Evolutionary conservation across 2,329 filamentous ascomycete species (phyloP), one percentile per base, ranked within the genome.

Genomic region (Trichophyton verrucosum): DNA sequence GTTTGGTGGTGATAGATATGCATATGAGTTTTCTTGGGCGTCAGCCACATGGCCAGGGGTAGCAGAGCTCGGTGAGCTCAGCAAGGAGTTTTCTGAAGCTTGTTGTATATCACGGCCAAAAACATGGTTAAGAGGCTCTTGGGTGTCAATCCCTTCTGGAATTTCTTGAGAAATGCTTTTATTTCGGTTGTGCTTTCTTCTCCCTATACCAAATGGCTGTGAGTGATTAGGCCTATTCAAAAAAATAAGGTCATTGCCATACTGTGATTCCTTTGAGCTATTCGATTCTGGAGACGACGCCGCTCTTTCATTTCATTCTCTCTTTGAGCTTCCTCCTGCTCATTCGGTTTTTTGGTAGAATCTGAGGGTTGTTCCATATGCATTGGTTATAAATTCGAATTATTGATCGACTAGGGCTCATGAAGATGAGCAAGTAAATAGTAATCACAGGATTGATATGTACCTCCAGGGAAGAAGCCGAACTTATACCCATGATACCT

Each of bases 201-300:
- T 57, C 15, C 55, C 55, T 57, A 4, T 15, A n/a, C 5, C 27
- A 30, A 38, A 5, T n/a, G n/a, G 13, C 2, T 36, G 22, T n/a
- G 22, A 20, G 24, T n/a, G 3, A 53, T 7, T 33, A 53, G 27
- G 27, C 27, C 6, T 30, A 7, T 30, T 30, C 27, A 30, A 30
- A 30, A 30, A 30, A 30, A 7, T 2, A 30, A 30, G 27, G 1
- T 7, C 27, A 7, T 30, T 7, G 27, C 27, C 27, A 30, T 30
- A 59, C 58, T 42, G 11, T 59, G 58, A n/a, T 51, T 59, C 17
- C 58, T 59, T 22, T 59, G 58, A 17, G 58, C 58, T 13, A 59
- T 49, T 5, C 58, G 38, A 20, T 59, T 59, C 44, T 59, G 58
- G 2, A 15, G 42, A 27, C 58, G 42, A n/a, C 58, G 58, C 11